Conservation (phyloP, 345 rosid species). For the Citrus cavaleriei region DNA sequence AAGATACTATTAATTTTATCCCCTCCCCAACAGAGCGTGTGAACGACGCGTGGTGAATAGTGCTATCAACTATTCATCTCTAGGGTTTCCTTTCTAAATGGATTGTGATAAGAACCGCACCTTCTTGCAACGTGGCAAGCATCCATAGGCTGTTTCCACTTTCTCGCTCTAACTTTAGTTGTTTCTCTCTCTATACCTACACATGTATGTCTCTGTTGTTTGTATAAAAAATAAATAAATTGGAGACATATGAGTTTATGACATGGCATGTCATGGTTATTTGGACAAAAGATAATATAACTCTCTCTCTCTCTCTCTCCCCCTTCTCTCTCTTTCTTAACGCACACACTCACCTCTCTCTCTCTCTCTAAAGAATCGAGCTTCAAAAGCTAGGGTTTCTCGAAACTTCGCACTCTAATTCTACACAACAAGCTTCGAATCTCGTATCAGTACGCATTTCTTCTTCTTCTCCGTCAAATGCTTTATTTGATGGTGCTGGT, state of each 20-base stretch:
- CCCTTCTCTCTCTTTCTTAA: constrained; percentile 21
- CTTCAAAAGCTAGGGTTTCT: constrained; percentile 49
- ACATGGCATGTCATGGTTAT: constrained; percentile 49
- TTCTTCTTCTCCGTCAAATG: constrained; percentile 22
- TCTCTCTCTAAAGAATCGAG: constrained; percentile 48
- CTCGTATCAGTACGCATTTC: constrained; percentile 1
- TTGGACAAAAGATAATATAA: constrained; percentile 37
- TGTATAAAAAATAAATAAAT: constrained; percentile 15
- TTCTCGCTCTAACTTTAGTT: constrained; percentile 19
- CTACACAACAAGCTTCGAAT: constrained; percentile 32
- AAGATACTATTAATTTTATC: background rate
- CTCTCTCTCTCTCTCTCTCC: constrained; percentile 6
- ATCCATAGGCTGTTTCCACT: constrained; percentile 15
- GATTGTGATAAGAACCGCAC: constrained; percentile 72
- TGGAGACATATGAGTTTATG: constrained; percentile 29
- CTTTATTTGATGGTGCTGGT: constrained; percentile 32
- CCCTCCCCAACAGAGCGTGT: constrained; percentile 26
- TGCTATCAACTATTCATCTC: constrained; percentile 19
- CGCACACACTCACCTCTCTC: background rate
- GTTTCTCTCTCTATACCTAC: constrained; percentile 17
- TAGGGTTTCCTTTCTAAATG: constrained; percentile 57
- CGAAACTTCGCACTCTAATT: constrained; percentile 55
- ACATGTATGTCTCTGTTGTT: background rate
- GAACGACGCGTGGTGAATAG: constrained; percentile 27
- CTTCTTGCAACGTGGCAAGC: constrained; percentile 31